phyloP scores from a whole-genome alignment of 2,329 filamentous ascomycete species.

The Colletotrichum horii region DNA sequence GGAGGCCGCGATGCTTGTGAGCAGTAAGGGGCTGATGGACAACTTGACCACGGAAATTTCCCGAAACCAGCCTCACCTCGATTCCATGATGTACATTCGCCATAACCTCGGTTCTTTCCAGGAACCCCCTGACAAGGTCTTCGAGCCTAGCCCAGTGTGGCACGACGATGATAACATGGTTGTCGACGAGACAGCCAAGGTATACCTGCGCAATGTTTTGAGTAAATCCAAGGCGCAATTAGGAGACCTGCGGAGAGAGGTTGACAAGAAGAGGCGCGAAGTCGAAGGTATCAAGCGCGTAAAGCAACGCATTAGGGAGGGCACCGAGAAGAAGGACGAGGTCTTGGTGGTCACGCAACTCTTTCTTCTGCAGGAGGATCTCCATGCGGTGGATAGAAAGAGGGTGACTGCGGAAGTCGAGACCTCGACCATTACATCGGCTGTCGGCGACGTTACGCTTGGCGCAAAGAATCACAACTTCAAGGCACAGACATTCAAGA shows the following conservation, averaged over 20 bases:
- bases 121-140: slow-evolving; percentile 83
- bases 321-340: slow-evolving; percentile 87
- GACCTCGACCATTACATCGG: slow-evolving; percentile 87
- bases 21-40: slow-evolving; percentile 74
- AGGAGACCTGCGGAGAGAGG: slow-evolving; percentile 79
- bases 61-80: slow-evolving; percentile 85
- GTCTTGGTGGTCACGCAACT: slow-evolving; percentile 83
- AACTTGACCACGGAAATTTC: slow-evolving; percentile 81
- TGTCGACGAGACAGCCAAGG: slow-evolving; percentile 83
- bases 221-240: slow-evolving; percentile 88
- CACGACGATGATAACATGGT: slow-evolving; percentile 90
- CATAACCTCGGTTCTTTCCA: slow-evolving; percentile 86
- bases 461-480: slow-evolving; percentile 97
- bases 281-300: slow-evolving; percentile 78
- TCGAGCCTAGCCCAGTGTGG: slow-evolving; percentile 97
- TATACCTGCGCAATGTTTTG: slow-evolving; percentile 90
- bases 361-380: slow-evolving; percentile 81
- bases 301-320: slow-evolving; percentile 79
- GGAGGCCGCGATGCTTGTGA: slow-evolving; percentile 78
- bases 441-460: slow-evolving; percentile 89
- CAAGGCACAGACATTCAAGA: slow-evolving; percentile 98
- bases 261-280: slow-evolving; percentile 85
- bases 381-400: slow-evolving; percentile 84
- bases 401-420: slow-evolving; percentile 91
- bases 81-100: slow-evolving; percentile 97